Conservation (phyloP, 1,284 basidiomycete species). For the Exobasidium rhododendri region DNA sequence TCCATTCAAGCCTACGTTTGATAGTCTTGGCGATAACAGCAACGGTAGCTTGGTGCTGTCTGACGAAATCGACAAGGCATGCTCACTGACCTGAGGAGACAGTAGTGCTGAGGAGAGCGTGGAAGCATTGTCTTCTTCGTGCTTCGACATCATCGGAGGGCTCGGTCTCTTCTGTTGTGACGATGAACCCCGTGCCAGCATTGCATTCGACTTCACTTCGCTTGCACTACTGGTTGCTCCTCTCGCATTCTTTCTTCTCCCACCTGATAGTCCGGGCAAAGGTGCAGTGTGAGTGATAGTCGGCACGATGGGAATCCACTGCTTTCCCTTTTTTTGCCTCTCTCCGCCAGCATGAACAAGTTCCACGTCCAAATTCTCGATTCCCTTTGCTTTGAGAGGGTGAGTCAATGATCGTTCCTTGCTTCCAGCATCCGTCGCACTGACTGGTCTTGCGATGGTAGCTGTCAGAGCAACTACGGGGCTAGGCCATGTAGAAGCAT, state of each 20-base stretch:
- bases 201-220: not conserved
- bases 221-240: not conserved
- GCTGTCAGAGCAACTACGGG: not conserved
- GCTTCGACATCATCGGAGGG: not conserved
- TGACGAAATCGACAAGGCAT: not conserved
- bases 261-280: too few relatives aligned
- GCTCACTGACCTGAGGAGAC: not conserved
- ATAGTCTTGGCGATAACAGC: not conserved
- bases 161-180: not conserved
- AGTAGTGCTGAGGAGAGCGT: not conserved
- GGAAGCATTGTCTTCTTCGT: too few relatives aligned
- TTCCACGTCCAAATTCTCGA: conserved; percentile 28
- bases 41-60: not conserved
- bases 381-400: too few relatives aligned
- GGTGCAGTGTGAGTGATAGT: conserved; percentile 27
- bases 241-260: not conserved
- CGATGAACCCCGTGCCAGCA: not conserved
- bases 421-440: not conserved
- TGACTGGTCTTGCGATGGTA: not conserved
- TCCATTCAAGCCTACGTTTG: too few relatives aligned
- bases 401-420: conserved; percentile 18
- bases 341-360: conserved; percentile 14
- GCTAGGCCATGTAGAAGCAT: conserved; percentile 4
- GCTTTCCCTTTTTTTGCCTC: conserved; percentile 24
- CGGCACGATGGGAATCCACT: conserved; percentile 42